Evolutionary conservation across 2,329 filamentous ascomycete species (phyloP), one percentile per base, ranked within the genome.

Genomic region (Shiraia sp.): DNA sequence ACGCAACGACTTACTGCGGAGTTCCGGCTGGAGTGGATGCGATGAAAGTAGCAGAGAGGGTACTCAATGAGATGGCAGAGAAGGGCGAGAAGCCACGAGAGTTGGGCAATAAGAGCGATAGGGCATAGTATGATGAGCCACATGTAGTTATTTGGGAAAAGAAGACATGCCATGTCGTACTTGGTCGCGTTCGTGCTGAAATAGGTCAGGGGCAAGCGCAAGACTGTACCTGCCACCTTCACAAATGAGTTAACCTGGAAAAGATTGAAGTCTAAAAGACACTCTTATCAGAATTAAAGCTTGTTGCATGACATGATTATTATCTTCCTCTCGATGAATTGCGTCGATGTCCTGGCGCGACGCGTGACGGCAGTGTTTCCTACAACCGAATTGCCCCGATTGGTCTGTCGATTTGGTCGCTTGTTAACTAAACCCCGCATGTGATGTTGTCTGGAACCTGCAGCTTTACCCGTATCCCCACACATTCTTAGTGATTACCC

Each of bases 11-110:
- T 17, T 81, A 80, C 51, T 79, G 75, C 51, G 79, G 78, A 5
- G 74, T 78, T 48, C 78, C 78, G 22, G 76, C 77, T 4, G 78
- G 77, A 5, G 74, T 79, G 25, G 78, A 79, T 47, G 78, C 75
- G 0, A 78, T 79, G 63, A 77, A 76, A 51, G 72, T 74, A 16
- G 75, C 77, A 5, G 75, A 77, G 53, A 75, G 67, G 54, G 73
- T 75, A 17, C 57, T 79, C n/a, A 69, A 75, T 35, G 77, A 79
- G 45, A 79, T 78, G 75, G 72, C 69, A 23, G 68, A 69, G 48
- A 73, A 73, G 56, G 71, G 69, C 12, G 71, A 75, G 44, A 60
- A 56, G 61, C 44, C 59, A 13, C 53, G 65, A 9, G 64, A 68
- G 41, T 4, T 68, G 49, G 64, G 57, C 3, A 42, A 52, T 19